Percentiles rank a stretch among this genome's conserved stretches.
phyloP scores from a whole-genome alignment of 495 filamentous ascomycete genomes.

The Mycothermus thermophilus region DNA sequence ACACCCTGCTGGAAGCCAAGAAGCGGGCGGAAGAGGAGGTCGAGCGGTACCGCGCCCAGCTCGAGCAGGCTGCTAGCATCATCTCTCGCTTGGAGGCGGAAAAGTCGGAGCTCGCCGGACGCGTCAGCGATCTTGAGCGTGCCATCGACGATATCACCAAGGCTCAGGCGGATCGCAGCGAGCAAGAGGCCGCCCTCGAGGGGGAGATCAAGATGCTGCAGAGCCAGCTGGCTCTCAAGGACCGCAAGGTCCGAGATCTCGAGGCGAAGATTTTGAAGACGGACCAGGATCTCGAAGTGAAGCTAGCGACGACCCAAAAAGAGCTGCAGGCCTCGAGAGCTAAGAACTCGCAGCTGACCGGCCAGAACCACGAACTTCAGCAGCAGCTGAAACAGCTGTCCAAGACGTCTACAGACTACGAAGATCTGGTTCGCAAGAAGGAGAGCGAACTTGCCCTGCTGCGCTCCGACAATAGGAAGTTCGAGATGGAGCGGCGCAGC shows the following conservation, averaged over 20 bases:
- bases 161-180: constrained; percentile 52
- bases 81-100: constrained; percentile 74
- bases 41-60: constrained; percentile 59
- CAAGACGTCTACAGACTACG: constrained; percentile 82
- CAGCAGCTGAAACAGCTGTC: constrained; percentile 80
- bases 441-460: constrained; percentile 85
- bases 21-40: constrained; percentile 78
- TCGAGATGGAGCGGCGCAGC: constrained; percentile 58
- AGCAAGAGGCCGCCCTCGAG: constrained; percentile 55
- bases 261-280: constrained; percentile 71
- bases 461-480: constrained; percentile 65
- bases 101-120: constrained; percentile 58
- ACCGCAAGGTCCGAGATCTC: constrained; percentile 77
- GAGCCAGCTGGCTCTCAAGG: constrained; percentile 79
- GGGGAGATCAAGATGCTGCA: constrained; percentile 84
- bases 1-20: constrained; percentile 77
- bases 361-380: constrained; percentile 72
- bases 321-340: constrained; percentile 58
- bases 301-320: constrained; percentile 67
- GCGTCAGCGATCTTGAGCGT: constrained; percentile 50
- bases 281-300: constrained; percentile 83
- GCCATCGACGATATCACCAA: constrained; percentile 53
- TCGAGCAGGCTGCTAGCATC: constrained; percentile 83
- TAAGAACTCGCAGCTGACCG: constrained; percentile 58
- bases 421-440: constrained; percentile 82